Percentiles rank a stretch among this genome's conserved stretches.
These are phyloP conservation scores for Pistacia vera DNA, from an alignment of 345 rosid genomes.

Conservation along the genomic window DNA sequence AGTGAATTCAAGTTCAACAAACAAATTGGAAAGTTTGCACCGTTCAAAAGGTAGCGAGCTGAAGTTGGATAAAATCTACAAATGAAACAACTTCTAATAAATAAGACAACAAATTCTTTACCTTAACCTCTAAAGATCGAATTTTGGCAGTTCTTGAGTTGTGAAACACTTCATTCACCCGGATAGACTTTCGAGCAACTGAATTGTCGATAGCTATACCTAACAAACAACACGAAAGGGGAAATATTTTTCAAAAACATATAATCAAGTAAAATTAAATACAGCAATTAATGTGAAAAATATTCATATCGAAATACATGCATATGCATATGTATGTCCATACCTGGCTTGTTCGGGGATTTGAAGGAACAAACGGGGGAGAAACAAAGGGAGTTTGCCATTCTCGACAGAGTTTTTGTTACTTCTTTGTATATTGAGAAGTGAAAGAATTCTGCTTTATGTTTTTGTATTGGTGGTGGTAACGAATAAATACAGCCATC, in stretches of 20 bases:
- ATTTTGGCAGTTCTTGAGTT: constrained; percentile 42
- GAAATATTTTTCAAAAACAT: not conserved
- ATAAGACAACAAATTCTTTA: constrained; percentile 30
- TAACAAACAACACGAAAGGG: constrained; percentile 14
- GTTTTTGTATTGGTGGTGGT: constrained; percentile 25
- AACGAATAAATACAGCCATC: constrained; percentile 3
- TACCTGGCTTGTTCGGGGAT: constrained; percentile 46
- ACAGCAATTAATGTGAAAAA: not conserved
- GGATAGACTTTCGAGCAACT: constrained; percentile 42
- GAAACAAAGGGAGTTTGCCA: constrained; percentile 44
- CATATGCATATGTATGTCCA: not conserved
- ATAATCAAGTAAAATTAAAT: not conserved
- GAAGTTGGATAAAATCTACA: constrained; percentile 3
- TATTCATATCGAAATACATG: not conserved
- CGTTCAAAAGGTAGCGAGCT: not conserved
- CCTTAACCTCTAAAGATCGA: constrained; percentile 66
- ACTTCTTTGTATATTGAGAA: not conserved
- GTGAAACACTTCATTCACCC: constrained; percentile 42
- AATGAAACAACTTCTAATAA: not conserved
- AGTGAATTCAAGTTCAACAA: not conserved
- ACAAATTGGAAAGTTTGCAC: not conserved
- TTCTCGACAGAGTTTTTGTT: constrained; percentile 17
- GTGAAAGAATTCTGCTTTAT: not conserved
- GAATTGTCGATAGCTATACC: constrained; percentile 41
- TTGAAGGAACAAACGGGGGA: constrained; percentile 38